These are phyloP conservation scores for Forsythia suspensa DNA, from an alignment of 257 asterid genomes.

Conservation along the genomic window DNA sequence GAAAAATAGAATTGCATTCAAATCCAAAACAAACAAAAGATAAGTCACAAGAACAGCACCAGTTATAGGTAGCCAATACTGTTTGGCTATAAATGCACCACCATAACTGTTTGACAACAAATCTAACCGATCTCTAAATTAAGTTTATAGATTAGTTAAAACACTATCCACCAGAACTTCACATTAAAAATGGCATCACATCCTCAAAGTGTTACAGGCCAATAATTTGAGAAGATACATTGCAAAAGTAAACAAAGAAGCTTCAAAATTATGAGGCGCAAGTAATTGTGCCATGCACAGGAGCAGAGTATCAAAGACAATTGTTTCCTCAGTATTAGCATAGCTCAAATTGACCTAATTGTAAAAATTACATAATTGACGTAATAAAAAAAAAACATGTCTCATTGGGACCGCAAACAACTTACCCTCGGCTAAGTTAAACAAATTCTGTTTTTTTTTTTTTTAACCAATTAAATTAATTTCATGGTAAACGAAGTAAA, in stretches of 20 bases:
- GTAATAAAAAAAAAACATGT: slow-evolving; percentile 7
- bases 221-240: not conserved
- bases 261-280: slow-evolving; percentile 2
- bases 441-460: slow-evolving; percentile 6
- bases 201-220: not conserved
- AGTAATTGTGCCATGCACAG: not conserved
- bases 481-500: slow-evolving; percentile 9
- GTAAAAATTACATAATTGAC: not conserved
- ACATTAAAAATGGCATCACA: slow-evolving; percentile 5
- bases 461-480: slow-evolving; percentile 7
- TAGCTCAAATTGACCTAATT: not conserved
- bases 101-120: not conserved
- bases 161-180: not conserved
- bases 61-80: not conserved
- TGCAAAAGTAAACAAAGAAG: slow-evolving; percentile 8
- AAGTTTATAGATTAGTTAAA: not conserved
- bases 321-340: not conserved
- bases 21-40: slow-evolving; percentile 1
- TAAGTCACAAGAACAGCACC: not conserved
- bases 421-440: slow-evolving; percentile 11
- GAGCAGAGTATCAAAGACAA: slow-evolving; percentile 1
- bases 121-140: slow-evolving; percentile 13
- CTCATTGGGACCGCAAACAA: not conserved
- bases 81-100: not conserved
- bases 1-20: slow-evolving; percentile 3